These are phyloP conservation scores for Erigeron philadelphicus DNA, from an alignment of 140 eudicot species.

Conservation along the genomic window DNA sequence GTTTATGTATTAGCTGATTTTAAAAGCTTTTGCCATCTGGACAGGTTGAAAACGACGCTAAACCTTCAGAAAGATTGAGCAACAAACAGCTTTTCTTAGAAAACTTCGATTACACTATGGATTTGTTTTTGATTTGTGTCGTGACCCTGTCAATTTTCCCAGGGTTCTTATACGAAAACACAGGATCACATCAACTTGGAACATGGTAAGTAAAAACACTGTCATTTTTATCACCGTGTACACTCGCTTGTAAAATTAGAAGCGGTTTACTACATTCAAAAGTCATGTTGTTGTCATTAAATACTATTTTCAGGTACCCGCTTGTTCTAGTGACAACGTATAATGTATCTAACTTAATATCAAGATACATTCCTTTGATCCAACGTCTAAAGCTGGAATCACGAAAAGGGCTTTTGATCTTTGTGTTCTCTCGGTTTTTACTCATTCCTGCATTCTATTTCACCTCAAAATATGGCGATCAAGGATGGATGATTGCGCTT, in stretches of 20 bases:
- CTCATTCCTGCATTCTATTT: constrained; percentile 60
- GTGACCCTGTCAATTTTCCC: not conserved
- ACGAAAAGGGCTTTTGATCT: constrained; percentile 41
- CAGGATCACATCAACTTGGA: not conserved
- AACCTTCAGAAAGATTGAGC: not conserved
- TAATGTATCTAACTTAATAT: constrained; percentile 43
- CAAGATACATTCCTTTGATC: constrained; percentile 50
- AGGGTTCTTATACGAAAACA: constrained; percentile 5
- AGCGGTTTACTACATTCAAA: not conserved
- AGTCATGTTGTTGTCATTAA: not conserved
- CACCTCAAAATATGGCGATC: constrained; percentile 52
- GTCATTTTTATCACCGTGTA: too few species aligned
- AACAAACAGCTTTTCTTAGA: not conserved
- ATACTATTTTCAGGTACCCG: constrained; percentile 40
- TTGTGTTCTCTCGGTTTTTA: constrained; percentile 39
- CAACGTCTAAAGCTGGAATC: constrained; percentile 42
- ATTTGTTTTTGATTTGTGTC: not conserved
- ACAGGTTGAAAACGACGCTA: not conserved
- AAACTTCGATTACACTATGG: not conserved
- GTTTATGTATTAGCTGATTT: not conserved
- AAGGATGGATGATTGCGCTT: constrained; percentile 62
- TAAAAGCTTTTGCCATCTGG: not conserved
- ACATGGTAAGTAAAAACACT: not conserved
- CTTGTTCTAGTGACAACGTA: constrained; percentile 47
- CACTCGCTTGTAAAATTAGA: not conserved